Percentiles rank a stretch among this genome's conserved stretches.
Conservation (phyloP, 2,329 filamentous ascomycete genomes). For the Ceratocystis destructans region DNA sequence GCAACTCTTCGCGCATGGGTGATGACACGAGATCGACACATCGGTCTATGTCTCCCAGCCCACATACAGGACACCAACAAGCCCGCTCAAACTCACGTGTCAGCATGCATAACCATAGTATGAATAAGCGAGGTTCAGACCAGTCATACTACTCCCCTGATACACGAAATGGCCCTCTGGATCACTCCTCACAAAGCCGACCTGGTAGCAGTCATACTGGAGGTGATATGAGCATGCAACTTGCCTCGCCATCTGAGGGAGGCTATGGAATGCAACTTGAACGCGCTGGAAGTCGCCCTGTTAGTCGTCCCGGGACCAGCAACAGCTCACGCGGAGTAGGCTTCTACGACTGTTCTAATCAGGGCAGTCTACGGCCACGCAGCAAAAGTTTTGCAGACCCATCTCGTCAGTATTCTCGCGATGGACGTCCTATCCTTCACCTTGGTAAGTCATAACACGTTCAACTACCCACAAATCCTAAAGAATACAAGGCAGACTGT, state of each 20-base stretch:
- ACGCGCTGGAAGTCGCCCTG: slow-evolving; percentile 27
- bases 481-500: background rate
- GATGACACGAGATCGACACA: slow-evolving; percentile 14
- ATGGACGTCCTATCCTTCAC: slow-evolving; percentile 78
- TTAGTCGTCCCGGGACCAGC: slow-evolving; percentile 37
- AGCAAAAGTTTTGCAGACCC: slow-evolving; percentile 82
- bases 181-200: slow-evolving; percentile 25
- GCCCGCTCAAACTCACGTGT: slow-evolving; percentile 16
- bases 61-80: slow-evolving; percentile 6
- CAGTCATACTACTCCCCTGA: slow-evolving; percentile 39
- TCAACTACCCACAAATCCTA: too few species aligned
- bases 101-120: slow-evolving; percentile 27
- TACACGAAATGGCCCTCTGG: slow-evolving; percentile 34
- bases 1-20: slow-evolving; percentile 1
- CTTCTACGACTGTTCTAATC: slow-evolving; percentile 39
- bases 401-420: slow-evolving; percentile 67
- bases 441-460: slow-evolving; percentile 57
- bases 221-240: slow-evolving; percentile 53
- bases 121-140: slow-evolving; percentile 35
- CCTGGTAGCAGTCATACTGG: slow-evolving; percentile 39
- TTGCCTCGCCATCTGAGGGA: slow-evolving; percentile 44
- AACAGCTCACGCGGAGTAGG: slow-evolving; percentile 37
- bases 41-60: slow-evolving; percentile 15
- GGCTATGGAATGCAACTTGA: slow-evolving; percentile 45
- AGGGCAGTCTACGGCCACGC: slow-evolving; percentile 35